Conservation (phyloP, 805 yeast genomes). For the Tetrapisispora phaffii region DNA sequence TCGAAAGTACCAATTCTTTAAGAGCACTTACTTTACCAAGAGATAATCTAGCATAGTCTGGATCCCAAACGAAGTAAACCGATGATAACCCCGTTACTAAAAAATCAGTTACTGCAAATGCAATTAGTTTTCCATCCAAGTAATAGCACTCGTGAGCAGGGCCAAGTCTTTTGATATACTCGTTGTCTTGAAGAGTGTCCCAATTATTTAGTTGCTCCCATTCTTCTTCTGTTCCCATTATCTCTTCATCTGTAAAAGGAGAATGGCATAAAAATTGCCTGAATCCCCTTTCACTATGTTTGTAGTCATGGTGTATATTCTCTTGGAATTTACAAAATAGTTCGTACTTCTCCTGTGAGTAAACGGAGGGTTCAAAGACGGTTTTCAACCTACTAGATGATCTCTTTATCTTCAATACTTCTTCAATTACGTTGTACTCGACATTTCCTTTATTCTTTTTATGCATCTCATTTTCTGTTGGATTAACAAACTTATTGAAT, state of each 20-base stretch:
- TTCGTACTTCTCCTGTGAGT: constrained; percentile 48
- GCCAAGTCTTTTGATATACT: constrained; percentile 33
- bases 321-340: constrained; percentile 62
- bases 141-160: constrained; percentile 77
- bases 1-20: constrained; percentile 50
- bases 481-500: constrained; percentile 31
- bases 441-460: constrained; percentile 3
- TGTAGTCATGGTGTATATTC: constrained; percentile 56
- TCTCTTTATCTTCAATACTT: constrained; percentile 33
- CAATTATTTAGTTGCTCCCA: constrained; percentile 31
- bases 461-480: neutral
- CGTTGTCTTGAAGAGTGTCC: constrained; percentile 19
- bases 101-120: constrained; percentile 67
- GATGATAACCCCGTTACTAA: constrained; percentile 71
- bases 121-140: constrained; percentile 50
- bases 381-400: constrained; percentile 30
- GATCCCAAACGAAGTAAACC: constrained; percentile 84
- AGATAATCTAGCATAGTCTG: constrained; percentile 57
- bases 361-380: constrained; percentile 42
- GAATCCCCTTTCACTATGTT: constrained; percentile 42
- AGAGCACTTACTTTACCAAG: constrained; percentile 73
- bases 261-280: constrained; percentile 56
- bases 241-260: constrained; percentile 40
- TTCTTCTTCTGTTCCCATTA: constrained; percentile 16
- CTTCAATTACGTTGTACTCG: constrained; percentile 18